A percentile compares a stretch with the other conserved stretches of the same genome.
These are phyloP conservation scores for Naumovozyma castellii DNA, from an alignment of 805 yeast species.

Conservation along the genomic window DNA sequence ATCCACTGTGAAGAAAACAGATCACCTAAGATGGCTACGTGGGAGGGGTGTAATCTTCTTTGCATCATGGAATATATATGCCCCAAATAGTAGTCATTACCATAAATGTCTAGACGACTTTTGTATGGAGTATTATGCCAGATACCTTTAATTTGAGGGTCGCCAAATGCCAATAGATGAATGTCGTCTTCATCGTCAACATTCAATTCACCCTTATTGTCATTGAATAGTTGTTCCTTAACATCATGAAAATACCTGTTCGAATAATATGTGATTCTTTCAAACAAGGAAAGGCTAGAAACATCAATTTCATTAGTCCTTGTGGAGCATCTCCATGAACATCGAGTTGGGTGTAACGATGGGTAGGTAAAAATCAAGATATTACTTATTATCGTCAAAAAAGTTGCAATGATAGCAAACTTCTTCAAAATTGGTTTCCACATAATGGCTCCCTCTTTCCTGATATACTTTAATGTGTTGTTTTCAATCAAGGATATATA, in stretches of 20 bases:
- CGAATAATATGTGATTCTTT: conserved; percentile 19
- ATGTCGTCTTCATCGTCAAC: conserved; percentile 34
- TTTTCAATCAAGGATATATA: no score
- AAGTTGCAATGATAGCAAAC: conserved; percentile 11
- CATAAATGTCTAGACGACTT: conserved; percentile 72
- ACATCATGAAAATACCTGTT: conserved; percentile 26
- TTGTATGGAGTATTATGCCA: conserved; percentile 63
- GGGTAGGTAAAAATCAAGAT: conserved; percentile 70
- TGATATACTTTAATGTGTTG: conserved; percentile 1
- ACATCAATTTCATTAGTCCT: conserved; percentile 4
- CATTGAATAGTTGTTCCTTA: conserved; percentile 10
- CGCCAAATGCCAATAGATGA: conserved; percentile 77
- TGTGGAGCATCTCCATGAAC: conserved; percentile 46
- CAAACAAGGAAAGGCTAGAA: conserved; percentile 6
- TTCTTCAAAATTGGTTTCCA: conserved; percentile 1
- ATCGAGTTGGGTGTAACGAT: conserved; percentile 41
- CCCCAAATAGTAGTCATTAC: conserved; percentile 83
- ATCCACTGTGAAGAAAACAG: conserved; percentile 93
- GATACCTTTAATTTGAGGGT: conserved; percentile 92
- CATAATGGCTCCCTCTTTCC: conserved; percentile 3
- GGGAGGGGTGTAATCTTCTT: conserved; percentile 56
- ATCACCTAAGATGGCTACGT: conserved; percentile 88
- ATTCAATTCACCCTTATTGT: conserved; percentile 6
- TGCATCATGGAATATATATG: conserved; percentile 69
- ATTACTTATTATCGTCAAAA: conserved; percentile 41